Evolutionary conservation across 106 monocot genomes (phyloP).

Genomic region (Platanthera zijinensis): DNA sequence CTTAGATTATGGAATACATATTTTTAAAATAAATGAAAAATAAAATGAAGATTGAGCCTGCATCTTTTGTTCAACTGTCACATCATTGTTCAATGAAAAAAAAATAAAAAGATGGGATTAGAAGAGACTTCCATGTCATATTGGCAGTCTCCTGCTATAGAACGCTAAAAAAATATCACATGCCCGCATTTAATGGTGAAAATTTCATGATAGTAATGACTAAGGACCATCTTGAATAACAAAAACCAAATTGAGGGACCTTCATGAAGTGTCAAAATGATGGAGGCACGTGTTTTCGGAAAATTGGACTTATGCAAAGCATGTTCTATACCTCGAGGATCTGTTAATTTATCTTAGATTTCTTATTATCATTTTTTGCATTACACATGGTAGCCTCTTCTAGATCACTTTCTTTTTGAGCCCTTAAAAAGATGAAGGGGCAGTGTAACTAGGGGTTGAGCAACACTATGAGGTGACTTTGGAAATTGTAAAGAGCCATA

Average conservation of each 20-base stretch:
- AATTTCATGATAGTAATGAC: not conserved
- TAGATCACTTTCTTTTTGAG: not conserved
- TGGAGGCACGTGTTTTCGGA: not conserved
- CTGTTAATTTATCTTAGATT: no score
- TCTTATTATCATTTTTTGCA: not conserved
- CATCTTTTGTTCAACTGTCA: no score
- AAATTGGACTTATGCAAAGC: not conserved
- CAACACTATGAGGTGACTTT: not conserved
- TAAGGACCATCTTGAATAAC: not conserved
- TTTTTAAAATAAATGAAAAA: no score
- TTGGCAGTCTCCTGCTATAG: not conserved
- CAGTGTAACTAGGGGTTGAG: not conserved
- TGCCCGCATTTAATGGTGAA: not conserved
- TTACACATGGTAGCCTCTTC: not conserved
- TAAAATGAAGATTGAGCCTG: no score
- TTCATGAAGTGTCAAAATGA: not conserved
- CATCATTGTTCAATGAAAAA: no score
- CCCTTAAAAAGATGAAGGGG: not conserved
- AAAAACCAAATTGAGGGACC: not conserved
- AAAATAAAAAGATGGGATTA: no score
- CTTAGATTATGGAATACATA: no score
- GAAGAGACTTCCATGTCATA: not conserved
- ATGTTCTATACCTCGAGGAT: not conserved
- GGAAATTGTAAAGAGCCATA: not conserved
- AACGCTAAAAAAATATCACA: not conserved